Evolutionary conservation across 2,329 filamentous ascomycete genomes (phyloP), one percentile per base, ranked within the genome.

Genomic region (Raffaelea ambrosiae): DNA sequence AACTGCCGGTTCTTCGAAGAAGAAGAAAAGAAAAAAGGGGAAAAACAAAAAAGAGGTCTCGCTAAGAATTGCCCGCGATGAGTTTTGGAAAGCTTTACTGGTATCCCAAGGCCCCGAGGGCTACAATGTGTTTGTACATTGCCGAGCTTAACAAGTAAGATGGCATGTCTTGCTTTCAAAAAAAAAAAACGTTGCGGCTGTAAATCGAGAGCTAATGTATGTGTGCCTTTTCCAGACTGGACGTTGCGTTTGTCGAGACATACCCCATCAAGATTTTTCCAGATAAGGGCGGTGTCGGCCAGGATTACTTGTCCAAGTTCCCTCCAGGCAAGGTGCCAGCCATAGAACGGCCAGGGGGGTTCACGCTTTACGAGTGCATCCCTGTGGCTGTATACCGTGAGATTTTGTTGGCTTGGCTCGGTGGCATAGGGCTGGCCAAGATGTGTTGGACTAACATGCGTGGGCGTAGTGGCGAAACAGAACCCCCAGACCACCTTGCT

Each of bases 261-360:
- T 45, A 14, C 16, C 43, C 43, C 10, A 39, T 38, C 33, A 45
- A 39, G 20, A 35, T 45, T 5, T 20, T 39, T 21, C 13, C 31
- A 20, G 19, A 19, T 5, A 45, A 45, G n/a, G 43, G 43, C 14
- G 43, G 43, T 16, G 43, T 45, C 10, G 43, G 43, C 20, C 33
- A 23, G 4, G 69, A 70, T 3, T 76, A 68, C 61, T 58, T 70
- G 13, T 51, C 67, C 60, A 75, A 76, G 54, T 76, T 75, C 61
- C 71, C 73, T 10, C 57, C 72, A 36, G 72, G 72, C 56, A 76
- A 75, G 56, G 67, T 76, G 9, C 73, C 73, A 10, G 65, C 65
- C 40, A 67, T 76, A 46, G 69, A 72, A 54, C 63, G 63, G 33
- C 61, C 69, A 19, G 70, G 74, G 53, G 72, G 72, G 40, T 66